Percentiles rank a stretch among this genome's conserved stretches.
Evolutionary conservation across 2,329 filamentous ascomycete species (phyloP).

Genomic region (Thelonectria olida): DNA sequence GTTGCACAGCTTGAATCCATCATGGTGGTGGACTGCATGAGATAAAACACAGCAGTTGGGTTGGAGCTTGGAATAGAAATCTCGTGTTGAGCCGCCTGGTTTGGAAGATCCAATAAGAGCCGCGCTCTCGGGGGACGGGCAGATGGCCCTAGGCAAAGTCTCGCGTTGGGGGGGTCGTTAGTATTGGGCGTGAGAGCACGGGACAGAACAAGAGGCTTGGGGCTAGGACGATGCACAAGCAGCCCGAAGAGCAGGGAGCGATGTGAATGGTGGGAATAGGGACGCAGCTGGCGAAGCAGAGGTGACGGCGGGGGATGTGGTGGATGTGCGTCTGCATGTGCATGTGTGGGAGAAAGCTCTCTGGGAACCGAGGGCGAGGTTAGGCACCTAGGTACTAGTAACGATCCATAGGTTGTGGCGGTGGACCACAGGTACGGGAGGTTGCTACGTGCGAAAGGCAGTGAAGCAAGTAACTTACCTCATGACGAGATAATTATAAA

Average conservation of each 20-base stretch:
- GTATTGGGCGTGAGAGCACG: not conserved
- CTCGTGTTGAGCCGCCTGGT: constrained; percentile 21
- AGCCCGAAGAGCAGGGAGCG: constrained; percentile 8
- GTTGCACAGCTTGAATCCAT: constrained; percentile 4
- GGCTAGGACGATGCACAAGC: not conserved
- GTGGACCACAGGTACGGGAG: not conserved
- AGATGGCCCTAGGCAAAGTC: not conserved
- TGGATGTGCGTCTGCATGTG: constrained; percentile 1
- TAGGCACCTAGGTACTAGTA: too few species aligned
- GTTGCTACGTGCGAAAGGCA: not conserved
- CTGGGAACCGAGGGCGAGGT: not conserved
- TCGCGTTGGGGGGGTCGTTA: not conserved
- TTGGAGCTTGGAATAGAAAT: constrained; percentile 2
- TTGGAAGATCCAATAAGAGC: constrained; percentile 5
- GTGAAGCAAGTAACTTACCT: not conserved
- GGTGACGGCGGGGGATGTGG: not conserved
- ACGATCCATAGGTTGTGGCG: not conserved
- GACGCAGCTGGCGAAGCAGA: not conserved
- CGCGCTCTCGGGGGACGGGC: not conserved
- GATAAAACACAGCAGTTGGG: not conserved
- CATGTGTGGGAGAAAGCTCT: not conserved
- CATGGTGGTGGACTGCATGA: not conserved
- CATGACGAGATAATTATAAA: not conserved
- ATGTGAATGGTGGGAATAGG: constrained; percentile 15
- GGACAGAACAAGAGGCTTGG: not conserved